phyloP scores from a whole-genome alignment of 1,139 yeast genomes.

The Debaryomyces psychrophilus region DNA sequence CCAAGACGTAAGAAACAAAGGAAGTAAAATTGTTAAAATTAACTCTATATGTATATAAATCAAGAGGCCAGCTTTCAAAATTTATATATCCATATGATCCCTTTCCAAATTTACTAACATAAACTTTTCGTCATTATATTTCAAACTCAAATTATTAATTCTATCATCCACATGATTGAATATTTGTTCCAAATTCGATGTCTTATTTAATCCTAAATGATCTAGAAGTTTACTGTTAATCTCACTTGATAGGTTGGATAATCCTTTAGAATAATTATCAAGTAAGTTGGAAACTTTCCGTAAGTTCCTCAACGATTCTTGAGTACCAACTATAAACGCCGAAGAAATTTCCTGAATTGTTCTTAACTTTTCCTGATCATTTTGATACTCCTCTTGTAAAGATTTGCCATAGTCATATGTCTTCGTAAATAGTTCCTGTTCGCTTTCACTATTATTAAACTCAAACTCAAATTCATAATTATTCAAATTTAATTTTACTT shows the following conservation, averaged over 20 bases:
- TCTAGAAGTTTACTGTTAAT: slow-evolving; percentile 36
- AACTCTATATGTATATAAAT: slow-evolving; percentile 3
- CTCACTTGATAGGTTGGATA: slow-evolving; percentile 22
- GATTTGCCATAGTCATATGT: slow-evolving; percentile 48
- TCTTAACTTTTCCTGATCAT: slow-evolving; percentile 16
- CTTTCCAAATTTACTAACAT: slow-evolving; percentile 43
- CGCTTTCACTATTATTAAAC: slow-evolving; percentile 16
- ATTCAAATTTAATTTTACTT: slow-evolving; percentile 20
- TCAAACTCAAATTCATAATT: slow-evolving; percentile 24
- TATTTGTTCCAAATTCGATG: slow-evolving; percentile 38
- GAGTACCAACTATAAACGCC: slow-evolving; percentile 32
- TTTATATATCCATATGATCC: slow-evolving; percentile 37
- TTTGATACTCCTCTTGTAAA: slow-evolving; percentile 35
- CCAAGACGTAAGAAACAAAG: slow-evolving; percentile 10
- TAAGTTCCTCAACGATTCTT: slow-evolving; percentile 24
- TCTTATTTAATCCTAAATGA: slow-evolving; percentile 29
- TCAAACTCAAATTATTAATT: slow-evolving; percentile 34
- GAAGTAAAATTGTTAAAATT: neutral
- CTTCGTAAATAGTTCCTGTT: slow-evolving; percentile 18
- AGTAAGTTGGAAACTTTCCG: slow-evolving; percentile 27
- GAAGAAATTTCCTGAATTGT: slow-evolving; percentile 31
- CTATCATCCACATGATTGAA: slow-evolving; percentile 37
- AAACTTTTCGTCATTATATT: slow-evolving; percentile 38
- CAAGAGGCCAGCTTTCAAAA: slow-evolving; percentile 1
- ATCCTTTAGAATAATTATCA: slow-evolving; percentile 25